Evolutionary conservation across 345 rosid species (phyloP), one percentile per base, ranked within the genome.

Genomic region (Adansonia digitata): DNA sequence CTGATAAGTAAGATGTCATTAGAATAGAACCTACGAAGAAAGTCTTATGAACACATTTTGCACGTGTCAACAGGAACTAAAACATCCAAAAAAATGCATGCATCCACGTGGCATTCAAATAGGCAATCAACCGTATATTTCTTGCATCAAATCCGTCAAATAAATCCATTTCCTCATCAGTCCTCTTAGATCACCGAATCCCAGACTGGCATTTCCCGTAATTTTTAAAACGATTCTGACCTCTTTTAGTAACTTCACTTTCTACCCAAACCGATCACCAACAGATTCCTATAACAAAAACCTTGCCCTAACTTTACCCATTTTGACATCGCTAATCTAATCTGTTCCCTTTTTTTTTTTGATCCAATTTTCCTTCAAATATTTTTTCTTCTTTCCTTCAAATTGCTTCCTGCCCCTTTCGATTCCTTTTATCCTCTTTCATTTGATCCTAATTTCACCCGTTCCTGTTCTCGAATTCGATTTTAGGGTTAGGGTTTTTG

Each of bases 401-500:
- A 71, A 68, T 74, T 7, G 24, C 40, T 71, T 60, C 5, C 10
- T 0, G 34, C 12, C 68, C 22, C 12, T 10, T 61, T 67, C 7
- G 17, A 71, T 83, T 77, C 67, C 39, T 2, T 78, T 52, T 26
- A 0, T 78, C 34, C 59, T 59, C 79, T 75, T 26, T 74, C 63
- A 11, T 71, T 63, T 62, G 78, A 83, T 71, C 67, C 71, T 55
- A 15, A 13, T 65, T 73, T 61, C 42, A 2, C 34, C 60, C 2
- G 0, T 56, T 2, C 35, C 63, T 56, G 72, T 70, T 3, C 43
- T 34, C 22, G 2, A 22, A 42, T 79, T 59, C 62, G 9, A 69
- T 75, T 81, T 78, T 81, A 85, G 83, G 88, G 83, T 79, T 81
- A 77, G 85, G 86, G 86, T 76, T 81, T 79, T 29, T n/a, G 20